Conservation (phyloP, 257 asterid genomes). For the Penstemon barbatus region DNA sequence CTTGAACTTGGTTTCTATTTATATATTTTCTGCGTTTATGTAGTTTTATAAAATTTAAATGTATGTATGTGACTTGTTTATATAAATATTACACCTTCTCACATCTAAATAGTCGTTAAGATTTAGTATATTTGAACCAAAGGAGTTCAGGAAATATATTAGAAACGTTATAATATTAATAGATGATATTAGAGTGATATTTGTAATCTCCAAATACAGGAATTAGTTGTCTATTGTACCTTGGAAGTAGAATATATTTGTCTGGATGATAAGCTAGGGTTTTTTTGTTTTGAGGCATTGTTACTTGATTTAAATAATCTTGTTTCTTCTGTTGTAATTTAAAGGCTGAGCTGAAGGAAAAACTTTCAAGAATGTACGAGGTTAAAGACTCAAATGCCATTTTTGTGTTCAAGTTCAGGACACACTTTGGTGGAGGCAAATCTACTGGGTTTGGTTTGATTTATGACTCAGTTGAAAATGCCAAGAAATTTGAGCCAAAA, state of each 20-base stretch:
- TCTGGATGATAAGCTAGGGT: background rate
- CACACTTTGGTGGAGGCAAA: constrained; percentile 98
- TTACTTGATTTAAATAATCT: background rate
- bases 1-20: background rate
- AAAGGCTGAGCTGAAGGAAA: constrained; percentile 85
- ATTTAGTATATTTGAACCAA: background rate
- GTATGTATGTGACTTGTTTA: background rate
- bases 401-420: constrained; percentile 89
- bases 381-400: constrained; percentile 78
- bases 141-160: background rate
- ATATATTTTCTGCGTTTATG: background rate
- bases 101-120: background rate
- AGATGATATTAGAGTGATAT: background rate
- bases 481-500: constrained; percentile 87
- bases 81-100: background rate
- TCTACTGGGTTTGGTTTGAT: constrained; percentile 93
- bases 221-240: background rate
- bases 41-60: background rate
- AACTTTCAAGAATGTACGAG: constrained; percentile 72
- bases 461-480: constrained; percentile 85
- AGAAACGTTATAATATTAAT: too few relatives aligned
- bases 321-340: background rate
- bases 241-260: background rate
- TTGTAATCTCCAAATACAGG: background rate
- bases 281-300: background rate